Evolutionary conservation across 306 rosid genomes (phyloP), one percentile per base, ranked within the genome.

Genomic region (Myrica gale): DNA sequence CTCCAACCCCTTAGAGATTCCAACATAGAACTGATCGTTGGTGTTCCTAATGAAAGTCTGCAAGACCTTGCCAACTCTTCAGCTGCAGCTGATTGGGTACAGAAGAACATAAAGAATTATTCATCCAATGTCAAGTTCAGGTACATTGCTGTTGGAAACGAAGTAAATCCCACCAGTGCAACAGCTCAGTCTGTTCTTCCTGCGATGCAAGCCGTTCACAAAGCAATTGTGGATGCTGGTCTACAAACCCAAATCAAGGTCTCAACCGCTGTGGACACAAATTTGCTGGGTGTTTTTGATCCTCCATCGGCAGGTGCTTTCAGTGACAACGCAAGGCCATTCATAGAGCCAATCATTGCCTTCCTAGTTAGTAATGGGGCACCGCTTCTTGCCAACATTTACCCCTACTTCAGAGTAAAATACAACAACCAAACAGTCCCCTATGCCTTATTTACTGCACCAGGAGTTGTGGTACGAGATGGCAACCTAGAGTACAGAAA

Each of bases 271-370:
- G 15, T 78, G 10, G 65, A 42, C 51, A 23, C 57, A 5, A 7
- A 5, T 12, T 50, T 72, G 10, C 72, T 79, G 10, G 17, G 26
- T 5, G 46, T 0, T 0, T 66, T 78, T 0, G 74, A 4, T 68
- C 84, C 87, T 48, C 87, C 81, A 6, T 83, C 84, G 1, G n/a
- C 20, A 0, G 84, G 79, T 15, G 10, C 54, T 5, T 76, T 83
- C 17, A 83, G 12, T 11, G 42, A 12, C 12, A 75, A 69, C 0
- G 12, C 46, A 68, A 48, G 12, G n/a, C 7, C 11, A 7, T 43
- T 81, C 32, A 65, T 81, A 0, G 5, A 51, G 21, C 76, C 82
- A 19, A 7, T 82, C 3, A n/a, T 62, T 5, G 48, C 50, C 4
- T 72, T 65, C 73, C 44, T 65, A 13, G 68, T 79, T 42, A 39